Percentiles rank a stretch among this genome's conserved stretches.
Conservation (phyloP, 2,329 filamentous ascomycete species). For the Periconia sp. region DNA sequence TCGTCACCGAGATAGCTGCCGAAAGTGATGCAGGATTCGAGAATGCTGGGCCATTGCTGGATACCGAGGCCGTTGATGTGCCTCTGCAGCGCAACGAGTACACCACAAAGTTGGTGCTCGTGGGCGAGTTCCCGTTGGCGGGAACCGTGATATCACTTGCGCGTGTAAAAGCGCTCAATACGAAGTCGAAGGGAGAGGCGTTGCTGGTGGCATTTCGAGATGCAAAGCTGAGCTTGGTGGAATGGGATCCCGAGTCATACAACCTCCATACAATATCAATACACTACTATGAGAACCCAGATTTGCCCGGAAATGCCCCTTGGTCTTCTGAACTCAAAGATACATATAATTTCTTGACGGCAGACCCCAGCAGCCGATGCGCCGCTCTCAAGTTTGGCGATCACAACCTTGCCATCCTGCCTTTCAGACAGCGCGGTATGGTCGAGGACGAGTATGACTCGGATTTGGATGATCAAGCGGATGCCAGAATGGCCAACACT, state of each 20-base stretch:
- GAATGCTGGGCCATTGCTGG: constrained; percentile 41
- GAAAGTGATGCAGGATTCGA: constrained; percentile 46
- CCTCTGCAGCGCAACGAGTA: constrained; percentile 62
- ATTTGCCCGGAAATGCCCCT: constrained; percentile 72
- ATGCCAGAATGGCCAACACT: constrained; percentile 31
- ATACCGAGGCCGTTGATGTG: constrained; percentile 53
- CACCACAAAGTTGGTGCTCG: constrained; percentile 77
- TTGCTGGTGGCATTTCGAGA: constrained; percentile 84
- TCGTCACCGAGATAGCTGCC: constrained; percentile 61
- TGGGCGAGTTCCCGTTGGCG: constrained; percentile 80
- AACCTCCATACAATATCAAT: constrained; percentile 87
- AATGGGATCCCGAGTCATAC: constrained; percentile 85
- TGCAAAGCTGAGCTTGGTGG: constrained; percentile 87
- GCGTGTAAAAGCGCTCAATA: constrained; percentile 70
- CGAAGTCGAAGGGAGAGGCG: constrained; percentile 79
- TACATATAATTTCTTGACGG: constrained; percentile 78
- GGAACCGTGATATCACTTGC: constrained; percentile 84
- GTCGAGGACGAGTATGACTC: constrained; percentile 91
- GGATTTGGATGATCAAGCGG: constrained; percentile 65
- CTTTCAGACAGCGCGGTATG: constrained; percentile 84
- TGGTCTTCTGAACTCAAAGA: constrained; percentile 77
- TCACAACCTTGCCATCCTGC: constrained; percentile 87
- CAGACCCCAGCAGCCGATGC: constrained; percentile 90
- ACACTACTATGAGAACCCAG: constrained; percentile 97
- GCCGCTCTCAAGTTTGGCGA: constrained; percentile 90